Percentiles rank a stretch among this genome's conserved stretches.
phyloP scores from a whole-genome alignment of 345 rosid species.

The Theobroma cacao region DNA sequence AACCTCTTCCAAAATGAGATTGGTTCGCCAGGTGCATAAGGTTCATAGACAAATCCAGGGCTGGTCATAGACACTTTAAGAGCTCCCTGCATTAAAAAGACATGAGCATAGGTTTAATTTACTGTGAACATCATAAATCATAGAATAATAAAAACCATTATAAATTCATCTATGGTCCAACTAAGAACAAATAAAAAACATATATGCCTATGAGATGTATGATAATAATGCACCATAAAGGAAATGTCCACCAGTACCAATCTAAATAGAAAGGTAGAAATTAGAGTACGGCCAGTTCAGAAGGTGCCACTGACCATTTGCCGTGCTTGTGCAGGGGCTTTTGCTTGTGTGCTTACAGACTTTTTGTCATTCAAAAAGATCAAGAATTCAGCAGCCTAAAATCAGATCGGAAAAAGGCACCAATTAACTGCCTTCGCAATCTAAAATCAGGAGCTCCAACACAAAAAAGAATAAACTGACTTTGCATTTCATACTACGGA shows the following conservation, averaged over 20 bases:
- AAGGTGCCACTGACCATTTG: conserved; percentile 50
- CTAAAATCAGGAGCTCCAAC: neutral
- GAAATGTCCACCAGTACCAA: neutral
- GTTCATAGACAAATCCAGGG: conserved; percentile 92
- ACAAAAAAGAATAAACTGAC: neutral
- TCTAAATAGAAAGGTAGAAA: neutral
- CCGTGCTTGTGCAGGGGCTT: conserved; percentile 64
- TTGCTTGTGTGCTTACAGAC: conserved; percentile 44
- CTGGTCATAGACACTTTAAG: conserved; percentile 65
- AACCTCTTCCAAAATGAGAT: conserved; percentile 87
- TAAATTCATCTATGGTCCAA: neutral
- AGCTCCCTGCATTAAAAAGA: conserved; percentile 54
- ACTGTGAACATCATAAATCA: neutral
- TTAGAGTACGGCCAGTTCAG: neutral
- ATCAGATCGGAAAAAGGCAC: conserved; percentile 16
- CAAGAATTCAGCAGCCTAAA: conserved; percentile 50
- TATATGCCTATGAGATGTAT: neutral
- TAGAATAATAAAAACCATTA: neutral
- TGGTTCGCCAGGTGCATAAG: conserved; percentile 61
- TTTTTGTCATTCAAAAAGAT: conserved; percentile 43
- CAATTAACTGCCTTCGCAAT: neutral
- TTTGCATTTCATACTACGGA: conserved; percentile 12
- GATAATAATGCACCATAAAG: neutral
- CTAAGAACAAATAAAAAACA: neutral
- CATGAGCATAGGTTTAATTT: conserved; percentile 15